Conservation (phyloP, 177 flowering plant species). For the Viscum album region DNA sequence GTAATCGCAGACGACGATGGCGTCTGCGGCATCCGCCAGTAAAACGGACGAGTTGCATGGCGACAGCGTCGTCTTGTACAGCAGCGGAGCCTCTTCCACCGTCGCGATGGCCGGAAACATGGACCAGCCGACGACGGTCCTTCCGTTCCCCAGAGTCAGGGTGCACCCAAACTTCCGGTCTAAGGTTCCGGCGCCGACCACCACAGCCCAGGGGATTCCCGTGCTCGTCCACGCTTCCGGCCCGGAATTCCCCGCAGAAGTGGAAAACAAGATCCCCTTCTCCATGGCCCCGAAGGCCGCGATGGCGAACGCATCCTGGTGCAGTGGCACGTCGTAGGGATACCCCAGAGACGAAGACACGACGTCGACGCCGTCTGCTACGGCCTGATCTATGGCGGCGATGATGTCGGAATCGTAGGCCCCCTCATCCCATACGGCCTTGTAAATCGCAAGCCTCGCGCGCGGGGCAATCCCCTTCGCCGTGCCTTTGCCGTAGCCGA, state of each 20-base stretch:
- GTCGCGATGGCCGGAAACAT: too few relatives aligned
- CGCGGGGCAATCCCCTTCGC: conserved; percentile 77
- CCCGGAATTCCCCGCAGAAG: conserved; percentile 82
- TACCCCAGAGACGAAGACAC: conserved; percentile 70
- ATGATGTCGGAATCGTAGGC: conserved; percentile 75
- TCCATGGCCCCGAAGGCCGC: conserved; percentile 70
- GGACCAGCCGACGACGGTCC: conserved; percentile 44
- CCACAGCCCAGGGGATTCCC: conserved; percentile 74
- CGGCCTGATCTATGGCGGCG: conserved; percentile 69
- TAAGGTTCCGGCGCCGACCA: conserved; percentile 79
- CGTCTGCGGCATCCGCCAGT: conserved; percentile 42
- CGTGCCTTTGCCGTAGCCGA: conserved; percentile 70
- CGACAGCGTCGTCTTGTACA: too few relatives aligned
- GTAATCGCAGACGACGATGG: conserved; percentile 59
- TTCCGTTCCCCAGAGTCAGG: conserved; percentile 35
- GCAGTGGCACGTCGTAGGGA: conserved; percentile 58
- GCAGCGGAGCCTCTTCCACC: too few relatives aligned
- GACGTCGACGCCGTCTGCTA: conserved; percentile 64
- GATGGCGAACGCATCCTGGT: conserved; percentile 62
- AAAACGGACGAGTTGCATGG: too few relatives aligned
- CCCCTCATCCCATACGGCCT: conserved; percentile 63
- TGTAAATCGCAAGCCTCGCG: conserved; percentile 63
- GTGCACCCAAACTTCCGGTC: conserved; percentile 79
- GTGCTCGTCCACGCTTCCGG: conserved; percentile 45
- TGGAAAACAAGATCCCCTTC: conserved; percentile 59